Conservation (phyloP, 495 filamentous ascomycete species). For the Penicillium antarcticum region DNA sequence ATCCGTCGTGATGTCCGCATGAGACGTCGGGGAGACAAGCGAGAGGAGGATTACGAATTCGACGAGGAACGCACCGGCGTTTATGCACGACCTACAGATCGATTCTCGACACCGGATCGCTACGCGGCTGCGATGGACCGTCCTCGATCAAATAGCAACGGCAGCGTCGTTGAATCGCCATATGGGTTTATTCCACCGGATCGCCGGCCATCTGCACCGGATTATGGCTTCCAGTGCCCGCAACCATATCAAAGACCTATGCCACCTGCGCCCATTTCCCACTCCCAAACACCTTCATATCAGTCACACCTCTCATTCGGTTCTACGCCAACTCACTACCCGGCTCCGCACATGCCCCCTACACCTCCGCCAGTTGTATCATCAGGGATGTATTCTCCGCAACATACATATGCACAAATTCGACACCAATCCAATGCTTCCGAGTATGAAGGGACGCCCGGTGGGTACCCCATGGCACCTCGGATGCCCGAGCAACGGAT, state of each 20-base stretch:
- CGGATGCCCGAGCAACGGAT: constrained; percentile 19
- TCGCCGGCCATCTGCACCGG: constrained; percentile 54
- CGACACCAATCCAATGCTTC: constrained; percentile 32
- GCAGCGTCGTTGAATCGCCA: constrained; percentile 51
- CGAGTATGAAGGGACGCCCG: constrained; percentile 33
- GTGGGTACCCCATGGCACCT: constrained; percentile 30
- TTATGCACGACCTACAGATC: constrained; percentile 58
- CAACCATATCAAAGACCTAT: constrained; percentile 34
- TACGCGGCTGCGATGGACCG: constrained; percentile 48
- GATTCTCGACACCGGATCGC: constrained; percentile 52
- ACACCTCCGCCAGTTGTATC: constrained; percentile 45
- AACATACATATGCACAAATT: constrained; percentile 37
- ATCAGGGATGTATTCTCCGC: constrained; percentile 43
- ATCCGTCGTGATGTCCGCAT: constrained; percentile 97
- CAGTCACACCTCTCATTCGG: constrained; percentile 44
- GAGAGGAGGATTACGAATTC: constrained; percentile 59
- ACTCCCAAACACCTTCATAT: constrained; percentile 27
- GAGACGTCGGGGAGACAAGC: constrained; percentile 80
- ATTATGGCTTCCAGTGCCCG: constrained; percentile 45
- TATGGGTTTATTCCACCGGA: constrained; percentile 28
- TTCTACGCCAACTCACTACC: constrained; percentile 39
- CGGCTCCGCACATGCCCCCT: constrained; percentile 43
- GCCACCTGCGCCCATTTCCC: constrained; percentile 32
- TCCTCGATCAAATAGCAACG: constrained; percentile 70
- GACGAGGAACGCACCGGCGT: constrained; percentile 57